Conservation (phyloP, 2,329 filamentous ascomycete genomes). For the Pseudodiploospora longispora region DNA sequence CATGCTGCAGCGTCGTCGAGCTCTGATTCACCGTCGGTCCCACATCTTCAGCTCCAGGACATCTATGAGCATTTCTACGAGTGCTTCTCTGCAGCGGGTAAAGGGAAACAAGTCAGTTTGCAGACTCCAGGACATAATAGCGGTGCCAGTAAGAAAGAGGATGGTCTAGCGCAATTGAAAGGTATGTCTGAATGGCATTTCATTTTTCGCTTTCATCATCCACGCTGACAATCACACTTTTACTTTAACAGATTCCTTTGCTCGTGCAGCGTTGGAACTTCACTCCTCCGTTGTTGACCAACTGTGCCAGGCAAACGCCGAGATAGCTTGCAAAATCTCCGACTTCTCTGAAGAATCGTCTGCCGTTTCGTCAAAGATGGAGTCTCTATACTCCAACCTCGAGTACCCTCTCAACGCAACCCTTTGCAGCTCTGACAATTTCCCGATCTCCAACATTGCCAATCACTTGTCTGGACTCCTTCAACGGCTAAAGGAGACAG, state of each 20-base stretch:
- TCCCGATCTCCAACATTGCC: conserved; percentile 17
- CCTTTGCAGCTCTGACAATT: conserved; percentile 17
- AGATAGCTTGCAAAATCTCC: conserved; percentile 14
- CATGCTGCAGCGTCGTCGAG: background rate
- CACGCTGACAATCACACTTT: background rate
- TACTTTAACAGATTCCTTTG: conserved; percentile 14
- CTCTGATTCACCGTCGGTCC: background rate
- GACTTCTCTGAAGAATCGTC: conserved; percentile 14
- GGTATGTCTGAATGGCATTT: conserved; percentile 5
- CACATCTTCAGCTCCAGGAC: background rate
- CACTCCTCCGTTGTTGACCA: conserved; percentile 13
- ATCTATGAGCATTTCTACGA: conserved; percentile 19
- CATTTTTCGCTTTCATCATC: too few relatives aligned
- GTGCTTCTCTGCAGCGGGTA: conserved; percentile 8
- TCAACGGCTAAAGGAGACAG: conserved; percentile 13
- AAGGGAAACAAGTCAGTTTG: too few relatives aligned
- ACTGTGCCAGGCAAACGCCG: conserved; percentile 15
- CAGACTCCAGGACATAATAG: too few relatives aligned
- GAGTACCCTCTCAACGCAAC: conserved; percentile 23
- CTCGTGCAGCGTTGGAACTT: conserved; percentile 14
- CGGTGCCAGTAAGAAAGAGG: background rate
- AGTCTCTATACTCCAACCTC: conserved; percentile 23
- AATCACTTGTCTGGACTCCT: conserved; percentile 18
- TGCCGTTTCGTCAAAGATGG: conserved; percentile 8
- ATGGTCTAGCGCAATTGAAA: conserved; percentile 11